Evolutionary conservation across 2,329 filamentous ascomycete genomes (phyloP).

Genomic region (Paraconiothyrium sp.): DNA sequence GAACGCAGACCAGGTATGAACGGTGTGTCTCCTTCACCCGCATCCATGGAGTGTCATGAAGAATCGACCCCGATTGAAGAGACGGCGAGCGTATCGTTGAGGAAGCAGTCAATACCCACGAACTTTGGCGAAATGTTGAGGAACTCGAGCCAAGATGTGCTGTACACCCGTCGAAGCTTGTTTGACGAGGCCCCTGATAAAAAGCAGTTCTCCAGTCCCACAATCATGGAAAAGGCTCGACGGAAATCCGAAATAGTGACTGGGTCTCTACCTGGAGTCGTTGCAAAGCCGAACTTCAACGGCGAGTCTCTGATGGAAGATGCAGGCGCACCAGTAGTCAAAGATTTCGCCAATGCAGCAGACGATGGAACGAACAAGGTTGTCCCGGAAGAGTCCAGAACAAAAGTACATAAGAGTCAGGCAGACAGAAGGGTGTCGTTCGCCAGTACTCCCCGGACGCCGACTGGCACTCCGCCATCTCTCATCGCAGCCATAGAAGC

Average conservation of each 20-base stretch:
- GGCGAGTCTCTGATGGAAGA: background rate
- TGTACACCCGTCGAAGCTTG: background rate
- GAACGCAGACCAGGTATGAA: background rate
- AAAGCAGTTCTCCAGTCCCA: constrained; percentile 1
- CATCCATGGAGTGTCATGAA: background rate
- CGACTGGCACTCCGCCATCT: constrained; percentile 6
- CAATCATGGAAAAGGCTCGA: background rate
- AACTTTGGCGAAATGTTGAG: constrained; percentile 18
- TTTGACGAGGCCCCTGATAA: background rate
- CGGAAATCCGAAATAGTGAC: constrained; percentile 1
- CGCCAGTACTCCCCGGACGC: background rate
- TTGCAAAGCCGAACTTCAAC: background rate
- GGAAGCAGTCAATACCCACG: background rate
- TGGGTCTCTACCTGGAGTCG: background rate
- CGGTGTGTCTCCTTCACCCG: background rate
- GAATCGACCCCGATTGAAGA: background rate
- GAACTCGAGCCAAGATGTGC: constrained; percentile 1
- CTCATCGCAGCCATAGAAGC: constrained; percentile 7
- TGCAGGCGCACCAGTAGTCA: background rate
- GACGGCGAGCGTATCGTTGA: background rate
- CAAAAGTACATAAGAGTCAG: background rate
- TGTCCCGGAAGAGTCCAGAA: background rate
- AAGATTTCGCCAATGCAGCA: background rate
- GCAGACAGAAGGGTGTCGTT: background rate
- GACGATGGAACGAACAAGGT: background rate